phyloP scores from a whole-genome alignment of 306 rosid species.

The apple (Malus domestica) region ASM211411v1 NC_041797.1:561001-561500 shows the following conservation, averaged over 20 bases:
- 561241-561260: constrained; percentile 77
- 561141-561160: constrained; percentile 96
- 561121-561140: constrained; percentile 83
- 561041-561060: constrained; percentile 77
- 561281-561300: constrained; percentile 60
- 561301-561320: constrained; percentile 74
- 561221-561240: constrained; percentile 65
- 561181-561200: constrained; percentile 69
- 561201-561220: constrained; percentile 61
- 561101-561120: constrained; percentile 33
- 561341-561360: constrained; percentile 98
- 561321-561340: constrained; percentile 84
- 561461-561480: constrained; percentile 77
- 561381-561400: constrained; percentile 86
- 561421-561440: constrained; percentile 93
- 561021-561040: constrained; percentile 69
- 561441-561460: constrained; percentile 82
- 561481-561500: constrained; percentile 68
- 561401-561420: constrained; percentile 91
- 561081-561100: constrained; percentile 33
- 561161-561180: constrained; percentile 71
- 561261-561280: constrained; percentile 49
- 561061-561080: constrained; percentile 61
- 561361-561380: constrained; percentile 80
- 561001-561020: constrained; percentile 85